Conservation (phyloP, 139 green algal genomes). For the Zygnema cylindricum region DNA sequence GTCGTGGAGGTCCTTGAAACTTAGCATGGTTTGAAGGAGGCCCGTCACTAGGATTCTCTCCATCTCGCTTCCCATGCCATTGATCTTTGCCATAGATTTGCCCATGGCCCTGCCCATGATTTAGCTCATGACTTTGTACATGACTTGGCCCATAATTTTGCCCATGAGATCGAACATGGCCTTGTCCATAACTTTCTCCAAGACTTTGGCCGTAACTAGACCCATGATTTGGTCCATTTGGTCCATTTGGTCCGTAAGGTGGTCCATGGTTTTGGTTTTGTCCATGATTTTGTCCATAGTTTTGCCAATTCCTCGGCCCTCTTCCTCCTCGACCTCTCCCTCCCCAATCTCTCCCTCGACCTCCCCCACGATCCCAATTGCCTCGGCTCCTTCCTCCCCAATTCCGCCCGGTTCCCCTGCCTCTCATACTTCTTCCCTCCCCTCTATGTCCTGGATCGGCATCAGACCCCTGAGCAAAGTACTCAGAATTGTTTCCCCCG, state of each 20-base stretch:
- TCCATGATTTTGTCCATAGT: neutral
- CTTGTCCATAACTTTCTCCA: no score
- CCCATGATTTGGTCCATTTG: no score
- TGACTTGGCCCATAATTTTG: no score
- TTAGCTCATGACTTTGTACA: no score
- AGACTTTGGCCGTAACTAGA: no score
- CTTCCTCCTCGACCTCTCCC: neutral
- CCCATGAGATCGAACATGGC: no score
- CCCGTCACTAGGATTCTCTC: neutral
- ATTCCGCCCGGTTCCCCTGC: neutral
- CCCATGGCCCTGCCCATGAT: no score
- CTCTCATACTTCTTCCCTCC: neutral
- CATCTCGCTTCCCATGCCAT: neutral
- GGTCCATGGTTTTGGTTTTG: neutral
- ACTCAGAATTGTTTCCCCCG: neutral
- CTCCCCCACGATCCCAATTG: neutral
- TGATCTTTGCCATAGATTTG: no score
- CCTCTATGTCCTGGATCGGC: neutral
- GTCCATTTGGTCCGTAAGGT: no score
- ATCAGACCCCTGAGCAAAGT: neutral
- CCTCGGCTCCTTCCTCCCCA: neutral
- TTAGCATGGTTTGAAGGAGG: neutral
- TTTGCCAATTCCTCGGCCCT: neutral
- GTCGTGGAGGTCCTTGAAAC: neutral
- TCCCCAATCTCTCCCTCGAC: neutral